Evolutionary conservation across 2,329 filamentous ascomycete genomes (phyloP), one percentile per base, ranked within the genome.

Genomic region (Chaetoscypha palmicola): DNA sequence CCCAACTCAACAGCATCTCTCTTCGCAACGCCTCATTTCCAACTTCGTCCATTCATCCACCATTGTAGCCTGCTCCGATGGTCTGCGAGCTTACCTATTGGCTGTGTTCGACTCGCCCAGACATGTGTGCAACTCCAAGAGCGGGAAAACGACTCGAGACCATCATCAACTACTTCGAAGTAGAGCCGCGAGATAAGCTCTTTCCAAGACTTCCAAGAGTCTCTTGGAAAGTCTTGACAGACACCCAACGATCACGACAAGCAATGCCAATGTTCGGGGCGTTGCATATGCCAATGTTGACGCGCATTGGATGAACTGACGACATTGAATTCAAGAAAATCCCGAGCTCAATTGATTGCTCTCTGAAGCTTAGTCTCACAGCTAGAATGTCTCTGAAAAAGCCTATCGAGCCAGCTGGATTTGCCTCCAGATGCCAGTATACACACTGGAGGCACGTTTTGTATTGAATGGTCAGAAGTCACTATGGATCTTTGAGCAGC

Each of bases 151-250:
- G 24, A 12, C 7, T 12, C 24, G 12, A 28, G 24, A 28, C 7
- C 7, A 7, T 7, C 24, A 28, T 28, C 24, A 12, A 28, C 5
- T 16, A 34, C 14, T n/a, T n/a, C n/a, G n/a, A n/a, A n/a, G n/a
- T n/a, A n/a, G n/a, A 34, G 5, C 32, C 32, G 32, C 19, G 5
- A 34, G 12, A 34, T 17, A 34, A 34, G 32, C 32, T 34, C n/a
- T 34, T 34, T 34, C 32, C 32, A 34, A 34, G 32, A 34, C 32
- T 16, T 19, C 32, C 32, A 34, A 34, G 32, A 34, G 32, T 34
- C 14, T 17, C 12, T 19, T 19, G 32, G 32, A 17, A 16, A 34
- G n/a, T n/a, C n/a, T n/a, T n/a, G n/a, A n/a, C n/a, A n/a, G n/a
- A n/a, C 19, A 19, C 19, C 16, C 12, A 34, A 16, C 8, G 8